Evolutionary conservation across 2,329 filamentous ascomycete species (phyloP), one percentile per base, ranked within the genome.

Genomic region (Scytalidium sp.): DNA sequence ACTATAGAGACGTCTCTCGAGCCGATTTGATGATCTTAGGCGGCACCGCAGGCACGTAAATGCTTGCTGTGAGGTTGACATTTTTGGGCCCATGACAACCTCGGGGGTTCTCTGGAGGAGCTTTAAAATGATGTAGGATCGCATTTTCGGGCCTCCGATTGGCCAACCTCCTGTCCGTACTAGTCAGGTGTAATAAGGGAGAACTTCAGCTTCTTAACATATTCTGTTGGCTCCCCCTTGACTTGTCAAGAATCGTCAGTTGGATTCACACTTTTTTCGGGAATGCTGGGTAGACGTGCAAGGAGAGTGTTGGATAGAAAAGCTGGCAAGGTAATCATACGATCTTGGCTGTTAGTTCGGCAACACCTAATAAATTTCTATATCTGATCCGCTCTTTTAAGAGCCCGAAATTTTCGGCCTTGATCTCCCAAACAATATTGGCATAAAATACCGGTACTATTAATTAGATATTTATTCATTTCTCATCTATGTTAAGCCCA

Each of bases 401-500:
- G 13, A 29, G 8, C 13, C 13, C 13, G 25, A 13, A 29, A 8
- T 13, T 29, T 8, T 29, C 13, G 13, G 25, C 25, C 7, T 29
- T 29, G 13, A 29, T 29, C 25, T 29, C n/a, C n/a, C n/a, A n/a
- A n/a, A n/a, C n/a, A n/a, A n/a, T n/a, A n/a, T n/a, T n/a, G n/a
- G n/a, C n/a, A n/a, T n/a, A n/a, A n/a, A n/a, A n/a, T 36, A 10
- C 15, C 17, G 15, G 32, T 36, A 15, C 17, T 15, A n/a, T n/a
- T n/a, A 36, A 36, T 15, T 29, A n/a, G 32, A 36, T 6, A 36
- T 36, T n/a, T n/a, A 8, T 36, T 15, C 13, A 15, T 36, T 36
- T 19, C 11, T 49, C 41, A 44, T 36, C 10, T 9, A 23, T 22
- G 19, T 62, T 52, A 66, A 36, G 57, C 83, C 83, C 83, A 87